Percentiles rank a stretch among this genome's conserved stretches.
Conservation (phyloP, 2,329 filamentous ascomycete species). For the Sporothrix sp. region DNA sequence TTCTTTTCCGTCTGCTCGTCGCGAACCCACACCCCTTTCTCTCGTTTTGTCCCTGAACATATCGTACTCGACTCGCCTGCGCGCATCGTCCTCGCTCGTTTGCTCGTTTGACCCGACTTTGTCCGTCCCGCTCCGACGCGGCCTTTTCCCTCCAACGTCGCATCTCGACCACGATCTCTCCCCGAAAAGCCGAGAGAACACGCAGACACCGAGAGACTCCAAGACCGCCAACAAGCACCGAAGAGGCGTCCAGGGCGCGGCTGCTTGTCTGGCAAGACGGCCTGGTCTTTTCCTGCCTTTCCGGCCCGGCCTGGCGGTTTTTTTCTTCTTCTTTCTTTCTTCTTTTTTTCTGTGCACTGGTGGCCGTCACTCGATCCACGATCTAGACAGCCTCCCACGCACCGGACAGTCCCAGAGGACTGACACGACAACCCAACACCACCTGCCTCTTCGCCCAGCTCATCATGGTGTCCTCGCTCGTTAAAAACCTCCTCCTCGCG, state of each 20-base stretch:
- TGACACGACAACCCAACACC: not conserved
- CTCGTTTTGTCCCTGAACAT: not conserved
- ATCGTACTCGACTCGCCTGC: not conserved
- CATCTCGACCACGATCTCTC: not conserved
- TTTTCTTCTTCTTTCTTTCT: not conserved
- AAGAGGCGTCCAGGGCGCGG: not conserved
- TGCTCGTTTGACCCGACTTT: conserved; percentile 5
- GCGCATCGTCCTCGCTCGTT: not conserved
- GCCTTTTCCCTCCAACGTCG: not conserved
- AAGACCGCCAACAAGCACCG: not conserved
- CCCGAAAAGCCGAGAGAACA: not conserved
- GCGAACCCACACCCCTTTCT: not conserved
- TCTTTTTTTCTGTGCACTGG: not conserved
- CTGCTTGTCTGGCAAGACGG: not conserved
- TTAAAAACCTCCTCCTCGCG: conserved; percentile 11
- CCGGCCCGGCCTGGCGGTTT: not conserved
- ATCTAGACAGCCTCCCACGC: not conserved
- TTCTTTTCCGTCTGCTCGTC: not conserved
- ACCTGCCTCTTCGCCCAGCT: not conserved
- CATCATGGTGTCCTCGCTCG: conserved; percentile 8
- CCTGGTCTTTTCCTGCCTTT: not conserved
- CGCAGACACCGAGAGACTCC: not conserved
- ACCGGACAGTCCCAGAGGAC: not conserved
- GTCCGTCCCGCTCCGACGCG: not conserved
- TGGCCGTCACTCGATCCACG: not conserved